phyloP scores from a whole-genome alignment of 2,329 filamentous ascomycete species.

The Fusarium nygamai region DNA sequence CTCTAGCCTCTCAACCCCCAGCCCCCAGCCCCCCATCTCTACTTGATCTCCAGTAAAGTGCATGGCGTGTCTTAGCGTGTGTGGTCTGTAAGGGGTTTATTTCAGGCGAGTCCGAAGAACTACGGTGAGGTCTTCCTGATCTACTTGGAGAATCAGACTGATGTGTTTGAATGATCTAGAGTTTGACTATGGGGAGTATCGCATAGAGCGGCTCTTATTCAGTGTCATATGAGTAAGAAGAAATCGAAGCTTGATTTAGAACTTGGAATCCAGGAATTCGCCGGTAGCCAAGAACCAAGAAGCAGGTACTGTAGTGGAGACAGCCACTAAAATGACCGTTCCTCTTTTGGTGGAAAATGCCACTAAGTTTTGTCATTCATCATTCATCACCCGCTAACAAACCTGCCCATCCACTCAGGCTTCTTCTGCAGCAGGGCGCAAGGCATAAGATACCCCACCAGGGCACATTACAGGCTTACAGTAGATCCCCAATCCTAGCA shows the following conservation, averaged over 20 bases:
- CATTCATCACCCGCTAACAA: not conserved
- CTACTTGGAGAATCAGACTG: not conserved
- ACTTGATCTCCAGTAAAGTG: constrained; percentile 1
- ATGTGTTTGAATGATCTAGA: not conserved
- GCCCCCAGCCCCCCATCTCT: not conserved
- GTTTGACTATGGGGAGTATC: not conserved
- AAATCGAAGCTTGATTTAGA: constrained; percentile 7
- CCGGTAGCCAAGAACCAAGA: constrained; percentile 10
- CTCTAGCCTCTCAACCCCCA: constrained; percentile 10
- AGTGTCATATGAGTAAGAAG: constrained; percentile 3
- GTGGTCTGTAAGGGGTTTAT: constrained; percentile 4
- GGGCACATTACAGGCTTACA: constrained; percentile 15
- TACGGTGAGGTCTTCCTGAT: not conserved
- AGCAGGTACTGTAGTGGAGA: constrained; percentile 19
- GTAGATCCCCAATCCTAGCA: constrained; percentile 30
- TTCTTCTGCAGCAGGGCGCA: not conserved
- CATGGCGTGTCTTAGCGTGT: constrained; percentile 18
- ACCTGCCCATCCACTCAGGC: not conserved
- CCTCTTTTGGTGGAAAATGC: constrained; percentile 10
- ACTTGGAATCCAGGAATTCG: constrained; percentile 10
- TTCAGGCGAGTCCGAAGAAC: not conserved
- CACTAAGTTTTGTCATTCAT: constrained; percentile 24
- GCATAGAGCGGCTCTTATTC: not conserved
- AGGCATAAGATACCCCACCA: constrained; percentile 20
- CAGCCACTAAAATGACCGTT: constrained; percentile 5